Percentiles rank a stretch among this genome's conserved stretches.
Evolutionary conservation across 768 basidiomycete genomes (phyloP).

Genomic region (Termitomyces sp.): DNA sequence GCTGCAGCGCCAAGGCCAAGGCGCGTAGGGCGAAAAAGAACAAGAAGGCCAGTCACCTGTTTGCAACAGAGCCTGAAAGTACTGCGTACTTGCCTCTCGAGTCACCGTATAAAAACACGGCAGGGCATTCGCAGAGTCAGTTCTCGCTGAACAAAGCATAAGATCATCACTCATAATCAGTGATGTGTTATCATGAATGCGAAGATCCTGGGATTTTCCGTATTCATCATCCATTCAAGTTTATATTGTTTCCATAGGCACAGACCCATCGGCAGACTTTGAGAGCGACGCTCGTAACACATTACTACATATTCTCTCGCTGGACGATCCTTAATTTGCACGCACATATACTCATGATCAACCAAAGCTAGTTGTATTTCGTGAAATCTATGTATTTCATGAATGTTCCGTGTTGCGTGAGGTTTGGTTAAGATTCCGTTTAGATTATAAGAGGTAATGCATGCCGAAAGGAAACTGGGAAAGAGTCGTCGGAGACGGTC

Average conservation of each 20-base stretch:
- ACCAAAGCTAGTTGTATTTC: conserved; percentile 10
- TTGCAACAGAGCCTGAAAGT: conserved; percentile 20
- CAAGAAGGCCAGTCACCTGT: conserved; percentile 13
- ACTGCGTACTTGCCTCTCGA: conserved; percentile 28
- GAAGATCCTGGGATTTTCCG: not conserved
- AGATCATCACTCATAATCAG: not conserved
- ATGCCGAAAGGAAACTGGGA: not conserved
- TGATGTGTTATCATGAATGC: not conserved
- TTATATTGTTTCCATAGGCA: not conserved
- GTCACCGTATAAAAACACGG: conserved; percentile 1
- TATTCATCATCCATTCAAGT: not conserved
- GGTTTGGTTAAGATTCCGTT: not conserved
- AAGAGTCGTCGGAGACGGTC: not conserved
- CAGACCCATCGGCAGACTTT: not conserved
- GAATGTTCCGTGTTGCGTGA: not conserved
- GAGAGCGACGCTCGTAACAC: conserved; percentile 3
- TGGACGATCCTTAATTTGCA: conserved; percentile 14
- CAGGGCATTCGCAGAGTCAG: conserved; percentile 9
- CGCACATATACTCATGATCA: not conserved
- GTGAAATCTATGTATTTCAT: not conserved
- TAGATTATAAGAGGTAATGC: too few species aligned
- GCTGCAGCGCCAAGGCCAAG: conserved; percentile 30
- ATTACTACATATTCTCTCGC: conserved; percentile 5
- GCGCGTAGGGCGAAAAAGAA: conserved; percentile 20
- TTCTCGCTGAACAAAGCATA: conserved; percentile 10